A percentile compares a stretch with the other conserved stretches of the same genome.
These are phyloP conservation scores for Populus deltoides DNA, from an alignment of 345 rosid genomes.

Conservation along the genomic window DNA sequence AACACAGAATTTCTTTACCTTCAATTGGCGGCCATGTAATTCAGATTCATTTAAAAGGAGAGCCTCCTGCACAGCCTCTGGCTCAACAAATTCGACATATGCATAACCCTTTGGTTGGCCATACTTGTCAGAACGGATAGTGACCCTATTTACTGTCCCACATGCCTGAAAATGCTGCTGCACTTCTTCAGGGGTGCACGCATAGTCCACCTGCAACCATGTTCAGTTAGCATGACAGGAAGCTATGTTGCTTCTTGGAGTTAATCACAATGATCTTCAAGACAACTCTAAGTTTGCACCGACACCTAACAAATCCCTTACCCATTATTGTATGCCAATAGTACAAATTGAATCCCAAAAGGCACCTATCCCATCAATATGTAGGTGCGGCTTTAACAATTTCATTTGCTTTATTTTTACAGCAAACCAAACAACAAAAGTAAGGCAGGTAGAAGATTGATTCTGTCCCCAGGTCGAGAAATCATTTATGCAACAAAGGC, in stretches of 20 bases:
- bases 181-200: conserved; percentile 77
- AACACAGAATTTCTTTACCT: conserved; percentile 32
- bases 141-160: conserved; percentile 71
- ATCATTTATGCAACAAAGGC: not conserved
- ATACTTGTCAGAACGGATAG: conserved; percentile 64
- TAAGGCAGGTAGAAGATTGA: not conserved
- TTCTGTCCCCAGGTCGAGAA: not conserved
- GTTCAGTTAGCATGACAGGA: not conserved
- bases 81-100: conserved; percentile 67
- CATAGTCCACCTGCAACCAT: conserved; percentile 59
- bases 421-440: not conserved
- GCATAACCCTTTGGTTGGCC: conserved; percentile 84
- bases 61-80: conserved; percentile 66
- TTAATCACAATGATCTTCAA: not conserved
- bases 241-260: not conserved
- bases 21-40: conserved; percentile 68
- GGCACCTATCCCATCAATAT: not conserved
- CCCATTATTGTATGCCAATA: not conserved
- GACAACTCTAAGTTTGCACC: not conserved
- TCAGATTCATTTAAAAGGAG: conserved; percentile 64
- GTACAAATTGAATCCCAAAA: not conserved
- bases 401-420: not conserved
- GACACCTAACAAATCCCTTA: not conserved
- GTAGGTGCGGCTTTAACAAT: not conserved
- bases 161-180: conserved; percentile 77